A percentile compares a stretch with the other conserved stretches of the same genome.
These are phyloP conservation scores for Erodium moschatum DNA, from an alignment of 441 rosid species.

Conservation along the genomic window DNA sequence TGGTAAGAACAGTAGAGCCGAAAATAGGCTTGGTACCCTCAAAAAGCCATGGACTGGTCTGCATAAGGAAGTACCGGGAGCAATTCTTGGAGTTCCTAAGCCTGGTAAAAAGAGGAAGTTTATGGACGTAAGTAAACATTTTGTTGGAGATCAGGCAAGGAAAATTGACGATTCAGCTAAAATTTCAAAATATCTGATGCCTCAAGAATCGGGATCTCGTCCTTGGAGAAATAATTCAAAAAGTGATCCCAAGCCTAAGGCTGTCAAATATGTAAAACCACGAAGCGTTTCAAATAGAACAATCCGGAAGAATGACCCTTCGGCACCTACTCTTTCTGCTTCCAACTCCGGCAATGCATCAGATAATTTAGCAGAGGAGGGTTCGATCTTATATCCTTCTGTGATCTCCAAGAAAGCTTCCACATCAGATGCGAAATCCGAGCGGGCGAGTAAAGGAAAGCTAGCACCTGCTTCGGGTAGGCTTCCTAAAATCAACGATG, in stretches of 20 bases:
- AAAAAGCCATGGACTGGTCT: conserved; percentile 61
- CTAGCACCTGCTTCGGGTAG: conserved; percentile 39
- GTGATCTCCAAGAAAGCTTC: conserved; percentile 28
- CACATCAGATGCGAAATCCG: conserved; percentile 34
- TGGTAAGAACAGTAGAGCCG: conserved; percentile 51
- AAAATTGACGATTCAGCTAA: conserved; percentile 46
- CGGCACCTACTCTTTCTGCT: conserved; percentile 31
- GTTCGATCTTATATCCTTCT: conserved; percentile 44
- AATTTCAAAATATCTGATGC: conserved; percentile 50
- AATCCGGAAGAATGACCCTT: conserved; percentile 40
- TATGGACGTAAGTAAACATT: conserved; percentile 97
- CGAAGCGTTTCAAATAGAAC: conserved; percentile 42
- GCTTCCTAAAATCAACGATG: conserved; percentile 52
- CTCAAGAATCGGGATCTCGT: conserved; percentile 57
- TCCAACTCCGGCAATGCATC: neutral
- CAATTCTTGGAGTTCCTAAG: conserved; percentile 81
- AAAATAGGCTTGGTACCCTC: conserved; percentile 37
- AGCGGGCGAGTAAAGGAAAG: conserved; percentile 44
- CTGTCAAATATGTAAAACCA: conserved; percentile 46
- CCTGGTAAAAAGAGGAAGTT: conserved; percentile 97
- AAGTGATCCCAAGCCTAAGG: conserved; percentile 53
- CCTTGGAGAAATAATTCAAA: conserved; percentile 51
- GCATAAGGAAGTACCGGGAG: conserved; percentile 76
- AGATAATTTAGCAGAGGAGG: conserved; percentile 24
- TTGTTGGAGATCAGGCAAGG: conserved; percentile 43